Conservation (phyloP, 2,329 filamentous ascomycete genomes). For the Stagonosporopsis chrysanthemi region DNA sequence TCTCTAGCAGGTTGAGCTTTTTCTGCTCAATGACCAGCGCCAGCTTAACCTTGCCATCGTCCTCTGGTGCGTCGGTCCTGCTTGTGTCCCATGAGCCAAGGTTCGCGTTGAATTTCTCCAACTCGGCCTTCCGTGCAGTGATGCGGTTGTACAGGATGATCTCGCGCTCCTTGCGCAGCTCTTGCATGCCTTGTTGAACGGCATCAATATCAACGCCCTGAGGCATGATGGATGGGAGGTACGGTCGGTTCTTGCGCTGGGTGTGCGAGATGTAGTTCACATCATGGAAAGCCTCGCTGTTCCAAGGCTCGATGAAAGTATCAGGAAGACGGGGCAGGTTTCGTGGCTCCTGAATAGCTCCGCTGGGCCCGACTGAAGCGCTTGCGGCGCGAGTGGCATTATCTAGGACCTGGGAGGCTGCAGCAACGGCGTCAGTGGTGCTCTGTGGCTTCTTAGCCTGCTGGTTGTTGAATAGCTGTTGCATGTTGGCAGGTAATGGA, state of each 20-base stretch:
- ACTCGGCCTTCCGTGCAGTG: conserved; percentile 80
- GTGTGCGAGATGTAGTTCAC: conserved; percentile 85
- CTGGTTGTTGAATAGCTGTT: conserved; percentile 82
- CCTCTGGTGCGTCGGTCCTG: conserved; percentile 70
- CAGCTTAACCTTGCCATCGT: conserved; percentile 81
- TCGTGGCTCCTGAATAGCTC: conserved; percentile 42
- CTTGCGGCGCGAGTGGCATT: conserved; percentile 54
- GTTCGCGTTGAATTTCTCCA: conserved; percentile 85
- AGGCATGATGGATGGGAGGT: conserved; percentile 88
- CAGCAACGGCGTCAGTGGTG: conserved; percentile 51
- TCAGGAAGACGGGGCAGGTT: conserved; percentile 53
- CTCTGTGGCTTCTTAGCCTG: conserved; percentile 64
- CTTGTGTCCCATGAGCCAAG: conserved; percentile 84
- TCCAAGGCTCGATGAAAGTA: conserved; percentile 60
- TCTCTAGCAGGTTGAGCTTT: conserved; percentile 83
- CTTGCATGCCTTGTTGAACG: conserved; percentile 41
- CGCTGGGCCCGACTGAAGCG: conserved; percentile 52
- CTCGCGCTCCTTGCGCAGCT: conserved; percentile 85
- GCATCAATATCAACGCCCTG: conserved; percentile 85
- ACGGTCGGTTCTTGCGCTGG: conserved; percentile 75
- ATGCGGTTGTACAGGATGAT: conserved; percentile 90
- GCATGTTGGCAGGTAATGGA: conserved; percentile 78
- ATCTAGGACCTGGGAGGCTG: conserved; percentile 61
- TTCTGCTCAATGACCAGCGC: conserved; percentile 97
- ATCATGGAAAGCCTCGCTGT: conserved; percentile 55